Evolutionary conservation across 331 rosid genomes (phyloP), one percentile per base, ranked within the genome.

Genomic region (Malus hybrid): DNA sequence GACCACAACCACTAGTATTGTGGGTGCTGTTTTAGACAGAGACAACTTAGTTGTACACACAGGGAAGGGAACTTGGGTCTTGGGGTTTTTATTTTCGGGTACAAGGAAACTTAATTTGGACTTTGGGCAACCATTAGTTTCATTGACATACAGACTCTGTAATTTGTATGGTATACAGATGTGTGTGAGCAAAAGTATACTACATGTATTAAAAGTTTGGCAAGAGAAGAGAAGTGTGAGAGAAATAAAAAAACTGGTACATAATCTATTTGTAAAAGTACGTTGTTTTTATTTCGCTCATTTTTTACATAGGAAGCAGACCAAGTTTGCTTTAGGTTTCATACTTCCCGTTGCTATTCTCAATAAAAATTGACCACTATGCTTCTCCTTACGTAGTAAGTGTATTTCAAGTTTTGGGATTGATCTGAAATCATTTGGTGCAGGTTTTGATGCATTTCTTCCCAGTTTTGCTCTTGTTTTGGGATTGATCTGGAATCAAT

Each of bases 1-100:
- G 86, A 53, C 84, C 81, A 83, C 80, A 39, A 39, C 46, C 46
- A 39, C 46, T 13, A 16, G 55, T 24, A 28, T 53, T 80, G 72
- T 75, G 76, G 74, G 69, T 52, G 29, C 63, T 62, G 56, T 68
- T 53, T 70, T 48, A 4, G 73, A 68, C 72, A 52, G 65, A 6
- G 75, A 63, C 70, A 52, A 29, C 60, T 18, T 73, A 19, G 61
- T 61, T 65, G 52, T 30, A 44, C 44, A 15, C 65, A 11, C 10
- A 61, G 46, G 60, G 55, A 22, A 14, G 46, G 46, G 12, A 39
- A 39, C 28, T 20, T 58, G 0, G 29, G 20, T 8, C 28, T 20
- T 58, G 0, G 29, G 20, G 57, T 15, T 52, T 16, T 52, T 39
- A 39, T 0, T 39, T 39, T 9, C 46, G 12, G 46, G 4, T 39